These are phyloP conservation scores for Hemisphaericaspora lyxosophila DNA, from an alignment of 1,139 yeast genomes.

Conservation along the genomic window DNA sequence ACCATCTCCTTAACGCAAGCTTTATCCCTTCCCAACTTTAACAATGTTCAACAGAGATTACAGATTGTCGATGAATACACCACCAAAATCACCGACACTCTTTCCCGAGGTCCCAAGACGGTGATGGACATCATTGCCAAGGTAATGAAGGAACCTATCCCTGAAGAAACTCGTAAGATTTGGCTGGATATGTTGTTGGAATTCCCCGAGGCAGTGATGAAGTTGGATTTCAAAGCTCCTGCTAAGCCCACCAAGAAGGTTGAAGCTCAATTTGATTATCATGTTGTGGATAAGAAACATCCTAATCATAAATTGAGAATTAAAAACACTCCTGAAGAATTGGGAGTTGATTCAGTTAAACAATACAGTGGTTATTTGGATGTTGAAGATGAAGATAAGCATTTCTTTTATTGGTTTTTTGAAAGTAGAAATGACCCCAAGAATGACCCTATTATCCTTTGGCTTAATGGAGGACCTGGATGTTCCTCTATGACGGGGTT, in stretches of 20 bases:
- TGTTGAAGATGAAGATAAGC: slow-evolving; percentile 79
- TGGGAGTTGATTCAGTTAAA: slow-evolving; percentile 76
- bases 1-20: slow-evolving; percentile 28
- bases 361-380: slow-evolving; percentile 90
- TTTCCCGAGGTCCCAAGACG: slow-evolving; percentile 18
- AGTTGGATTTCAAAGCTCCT: slow-evolving; percentile 48
- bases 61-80: slow-evolving; percentile 19
- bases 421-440: slow-evolving; percentile 48
- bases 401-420: slow-evolving; percentile 50
- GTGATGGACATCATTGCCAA: slow-evolving; percentile 33
- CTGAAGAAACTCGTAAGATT: slow-evolving; percentile 47
- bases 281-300: slow-evolving; percentile 43
- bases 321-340: slow-evolving; percentile 54
- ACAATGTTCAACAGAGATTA: slow-evolving; percentile 28
- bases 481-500: slow-evolving; percentile 46
- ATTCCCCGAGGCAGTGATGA: slow-evolving; percentile 53
- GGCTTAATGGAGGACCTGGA: slow-evolving; percentile 52
- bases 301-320: slow-evolving; percentile 63
- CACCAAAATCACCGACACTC: slow-evolving; percentile 17
- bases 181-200: slow-evolving; percentile 63
- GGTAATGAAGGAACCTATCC: slow-evolving; percentile 46
- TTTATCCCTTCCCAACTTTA: slow-evolving; percentile 29
- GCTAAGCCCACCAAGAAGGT: slow-evolving; percentile 44
- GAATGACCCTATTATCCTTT: slow-evolving; percentile 44
- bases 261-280: slow-evolving; percentile 54